phyloP scores from a whole-genome alignment of 352 stramenopile species.

The Phytophthora colocasiae region DNA sequence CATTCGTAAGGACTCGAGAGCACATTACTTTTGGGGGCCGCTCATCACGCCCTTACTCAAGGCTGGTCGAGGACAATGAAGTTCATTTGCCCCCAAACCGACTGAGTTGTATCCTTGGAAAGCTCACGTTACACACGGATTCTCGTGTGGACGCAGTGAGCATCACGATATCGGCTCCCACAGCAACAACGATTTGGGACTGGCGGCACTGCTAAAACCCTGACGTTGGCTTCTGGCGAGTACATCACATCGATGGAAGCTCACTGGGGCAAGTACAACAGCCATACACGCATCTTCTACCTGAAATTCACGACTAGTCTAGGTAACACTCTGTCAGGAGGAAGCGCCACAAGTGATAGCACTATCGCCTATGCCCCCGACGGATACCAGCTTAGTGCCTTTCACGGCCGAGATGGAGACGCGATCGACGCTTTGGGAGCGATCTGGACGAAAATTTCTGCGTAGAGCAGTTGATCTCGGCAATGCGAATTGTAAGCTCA shows the following conservation, averaged over 20 bases:
- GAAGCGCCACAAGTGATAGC: constrained; percentile 40
- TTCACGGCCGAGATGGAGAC: constrained; percentile 52
- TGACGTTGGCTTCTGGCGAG: constrained; percentile 49
- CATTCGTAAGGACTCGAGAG: too few species aligned
- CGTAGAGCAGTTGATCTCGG: not conserved
- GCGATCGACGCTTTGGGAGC: constrained; percentile 52
- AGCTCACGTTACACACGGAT: constrained; percentile 39
- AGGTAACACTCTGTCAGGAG: constrained; percentile 35
- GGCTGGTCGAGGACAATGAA: too few species aligned
- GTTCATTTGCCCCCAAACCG: too few species aligned
- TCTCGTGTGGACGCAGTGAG: constrained; percentile 50
- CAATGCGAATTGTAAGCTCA: too few species aligned
- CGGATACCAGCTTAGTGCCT: constrained; percentile 56
- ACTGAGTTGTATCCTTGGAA: too few species aligned
- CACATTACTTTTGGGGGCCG: too few species aligned
- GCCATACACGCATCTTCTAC: constrained; percentile 57
- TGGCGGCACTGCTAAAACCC: constrained; percentile 39
- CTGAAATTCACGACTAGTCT: constrained; percentile 48
- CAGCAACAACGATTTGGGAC: constrained; percentile 35
- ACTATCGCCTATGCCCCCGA: constrained; percentile 40
- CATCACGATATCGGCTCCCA: constrained; percentile 37
- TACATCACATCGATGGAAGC: constrained; percentile 52
- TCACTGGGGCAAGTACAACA: constrained; percentile 49
- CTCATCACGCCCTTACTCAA: too few species aligned
- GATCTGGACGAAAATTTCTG: constrained; percentile 52